Base-by-base conservation (phyloP, 805 yeast species). In the Blastobotrys robertii region DNA sequence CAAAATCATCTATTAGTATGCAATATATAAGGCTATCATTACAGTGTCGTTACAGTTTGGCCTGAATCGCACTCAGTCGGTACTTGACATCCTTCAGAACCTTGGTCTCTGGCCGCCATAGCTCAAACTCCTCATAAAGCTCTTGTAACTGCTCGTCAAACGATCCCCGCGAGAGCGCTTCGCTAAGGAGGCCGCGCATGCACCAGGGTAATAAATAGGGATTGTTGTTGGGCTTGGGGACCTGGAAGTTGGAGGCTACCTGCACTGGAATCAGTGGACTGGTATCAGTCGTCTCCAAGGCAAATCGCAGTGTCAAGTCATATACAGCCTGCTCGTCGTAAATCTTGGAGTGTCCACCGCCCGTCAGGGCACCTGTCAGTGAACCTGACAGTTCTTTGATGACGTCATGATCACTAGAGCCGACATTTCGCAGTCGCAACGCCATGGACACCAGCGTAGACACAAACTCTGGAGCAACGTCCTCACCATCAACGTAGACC, bases 151-250 rank as follows among this genome's bases (percentile, higher is more conserved):
- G 85, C 8, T 68, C 78, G 39, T 60, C 60, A 14, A 73, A 67
- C 31, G 34, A 19, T 70, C 64, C 48, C 67, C 72, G 48, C 60
- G 68, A 45, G 8, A 43, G 42, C 0, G 80, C 72, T 42, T 80
- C 94, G 50, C 76, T 79, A 28, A 87, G 62, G 36, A 90, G 65
- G 0, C 96, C 95, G 36, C 95, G 66, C 65, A 87, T 74, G 54
- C 94, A 83, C 96, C 97, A 90, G 1, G 97, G 97, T 32, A 90
- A 64, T 45, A 82, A 77, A 55, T 74, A 90, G 0, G 96, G 96
- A 60, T 90, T 88, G 13, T 81, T 62, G 10, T 55, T 50, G 39
- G 37, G 43, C 48, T 74, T 74, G 6, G 84, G 77, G 33, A 84
- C 69, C 39, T 75, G 76, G 56, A 80, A 84, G 25, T 45, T 44